These are phyloP conservation scores for Anthracocystis walkeri DNA, from an alignment of 1,284 basidiomycete genomes.

Conservation along the genomic window DNA sequence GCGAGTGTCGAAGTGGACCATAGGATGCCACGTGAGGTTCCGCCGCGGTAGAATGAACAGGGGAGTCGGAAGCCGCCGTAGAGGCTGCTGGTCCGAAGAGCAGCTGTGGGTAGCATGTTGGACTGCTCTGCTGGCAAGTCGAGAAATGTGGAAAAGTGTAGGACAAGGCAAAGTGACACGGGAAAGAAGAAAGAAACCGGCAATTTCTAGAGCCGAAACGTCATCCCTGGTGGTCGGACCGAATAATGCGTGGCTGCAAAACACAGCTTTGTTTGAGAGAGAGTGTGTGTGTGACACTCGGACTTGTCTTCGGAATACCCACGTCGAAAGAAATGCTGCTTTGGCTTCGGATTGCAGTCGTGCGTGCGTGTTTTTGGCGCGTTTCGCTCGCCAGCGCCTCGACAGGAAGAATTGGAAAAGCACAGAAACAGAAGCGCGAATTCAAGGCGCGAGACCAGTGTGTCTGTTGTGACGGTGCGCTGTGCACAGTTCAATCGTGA, in stretches of 20 bases:
- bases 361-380: not conserved
- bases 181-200: too few relatives aligned
- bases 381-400: not conserved
- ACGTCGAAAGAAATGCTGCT: not conserved
- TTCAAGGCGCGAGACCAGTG: not conserved
- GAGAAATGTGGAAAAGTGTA: too few relatives aligned
- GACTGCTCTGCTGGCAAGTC: too few relatives aligned
- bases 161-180: too few relatives aligned
- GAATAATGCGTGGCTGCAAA: too few relatives aligned
- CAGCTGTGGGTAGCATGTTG: constrained; percentile 15
- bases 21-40: constrained; percentile 83
- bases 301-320: constrained; percentile 12
- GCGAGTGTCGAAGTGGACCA: constrained; percentile 73
- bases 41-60: constrained; percentile 73
- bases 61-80: constrained; percentile 20
- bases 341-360: too few relatives aligned
- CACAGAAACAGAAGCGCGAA: too few relatives aligned
- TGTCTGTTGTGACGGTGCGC: not conserved
- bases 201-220: too few relatives aligned
- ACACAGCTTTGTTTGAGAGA: too few relatives aligned
- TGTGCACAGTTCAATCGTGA: too few relatives aligned
- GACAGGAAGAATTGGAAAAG: not conserved
- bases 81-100: constrained; percentile 8
- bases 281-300: not conserved
- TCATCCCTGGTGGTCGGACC: too few relatives aligned